phyloP scores from a whole-genome alignment of 2,329 filamentous ascomycete genomes.

The Coniella lustricola region DNA sequence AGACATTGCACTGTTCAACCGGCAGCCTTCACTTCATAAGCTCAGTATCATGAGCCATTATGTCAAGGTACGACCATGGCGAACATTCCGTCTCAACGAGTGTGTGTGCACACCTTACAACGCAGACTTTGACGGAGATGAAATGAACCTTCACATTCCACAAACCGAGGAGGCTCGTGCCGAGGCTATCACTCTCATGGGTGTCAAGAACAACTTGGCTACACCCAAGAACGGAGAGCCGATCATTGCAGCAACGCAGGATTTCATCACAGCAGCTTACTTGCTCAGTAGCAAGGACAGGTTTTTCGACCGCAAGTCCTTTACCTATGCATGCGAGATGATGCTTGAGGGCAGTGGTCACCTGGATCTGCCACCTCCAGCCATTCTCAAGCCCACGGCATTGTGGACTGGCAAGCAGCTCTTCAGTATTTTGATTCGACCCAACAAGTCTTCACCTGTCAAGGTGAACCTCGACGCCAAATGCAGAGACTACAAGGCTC shows the following conservation, averaged over 20 bases:
- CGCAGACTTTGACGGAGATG: slow-evolving; percentile 96
- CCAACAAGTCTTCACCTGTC: slow-evolving; percentile 76
- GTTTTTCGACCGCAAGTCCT: slow-evolving; percentile 84
- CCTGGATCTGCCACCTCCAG: slow-evolving; percentile 79
- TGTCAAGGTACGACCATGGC: slow-evolving; percentile 87
- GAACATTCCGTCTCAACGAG: slow-evolving; percentile 94
- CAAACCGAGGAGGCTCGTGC: slow-evolving; percentile 95
- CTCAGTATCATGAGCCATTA: slow-evolving; percentile 96
- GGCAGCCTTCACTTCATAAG: slow-evolving; percentile 95
- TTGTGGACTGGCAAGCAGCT: slow-evolving; percentile 97
- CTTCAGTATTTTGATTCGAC: slow-evolving; percentile 85
- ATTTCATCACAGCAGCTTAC: slow-evolving; percentile 96
- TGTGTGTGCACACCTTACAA: slow-evolving; percentile 99
- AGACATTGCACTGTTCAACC: slow-evolving; percentile 95
- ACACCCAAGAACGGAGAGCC: slow-evolving; percentile 97
- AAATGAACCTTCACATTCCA: slow-evolving; percentile 98
- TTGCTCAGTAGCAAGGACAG: slow-evolving; percentile 85
- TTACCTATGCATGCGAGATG: slow-evolving; percentile 83
- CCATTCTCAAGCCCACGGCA: slow-evolving; percentile 75
- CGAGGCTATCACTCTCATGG: slow-evolving; percentile 95
- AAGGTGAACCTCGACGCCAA: slow-evolving; percentile 89
- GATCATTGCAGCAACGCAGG: slow-evolving; percentile 97
- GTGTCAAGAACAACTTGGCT: slow-evolving; percentile 90
- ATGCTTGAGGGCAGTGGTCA: slow-evolving; percentile 79
- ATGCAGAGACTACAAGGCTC: slow-evolving; percentile 71